Base-by-base conservation (phyloP, 2,329 filamentous ascomycete genomes). In the Tolypocladium paradoxum region DNA sequence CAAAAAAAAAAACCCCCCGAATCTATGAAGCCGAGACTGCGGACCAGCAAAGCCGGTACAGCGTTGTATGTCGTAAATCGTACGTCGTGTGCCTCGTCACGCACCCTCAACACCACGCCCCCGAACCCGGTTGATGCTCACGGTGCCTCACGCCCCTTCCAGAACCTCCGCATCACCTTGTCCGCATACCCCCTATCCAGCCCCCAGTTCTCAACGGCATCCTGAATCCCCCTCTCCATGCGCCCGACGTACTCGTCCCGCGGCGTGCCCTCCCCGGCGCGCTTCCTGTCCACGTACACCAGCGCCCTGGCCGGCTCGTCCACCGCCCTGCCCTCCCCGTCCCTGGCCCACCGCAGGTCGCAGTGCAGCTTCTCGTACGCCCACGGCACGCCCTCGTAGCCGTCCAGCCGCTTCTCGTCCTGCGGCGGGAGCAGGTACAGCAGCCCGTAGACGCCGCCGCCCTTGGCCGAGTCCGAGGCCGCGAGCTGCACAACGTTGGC, bases 141-240 rank as follows among this genome's bases (percentile, higher is more conserved):
- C 9, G 20, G n/a, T 34, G n/a, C 45, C 24, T 63, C 51, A 34
- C 35, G 16, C 29, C 27, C n/a, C 27, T 33, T 52, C 54, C 54
- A 54, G 45, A 69, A 84, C 56, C 60, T 68, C 63, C 81, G 72
- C 70, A 85, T 70, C 6, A 81, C 74, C 33, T 62, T 56, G 2
- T 76, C 64, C 6, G 83, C 79, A 66, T 85, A 87, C 38, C 54
- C 60, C 60, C 65, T 56, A 34, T 82, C 79, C 62, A 87, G 64
- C 0, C 79, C 80, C 67, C 71, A 74, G 57, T 73, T 68, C 55
- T 61, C 61, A 18, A 79, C 56, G 29, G 80, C 83, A 68, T 88
- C 83, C 34, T 68, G 58, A 31, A 87, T 81, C 1, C 81, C 84
- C 57, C 65, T 67, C 63, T 86, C 84, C 79, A 88, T 85, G 31